Base-by-base conservation (phyloP, 371 early-diverging fungal species). In the Syncephalastrum contaminatum region DNA sequence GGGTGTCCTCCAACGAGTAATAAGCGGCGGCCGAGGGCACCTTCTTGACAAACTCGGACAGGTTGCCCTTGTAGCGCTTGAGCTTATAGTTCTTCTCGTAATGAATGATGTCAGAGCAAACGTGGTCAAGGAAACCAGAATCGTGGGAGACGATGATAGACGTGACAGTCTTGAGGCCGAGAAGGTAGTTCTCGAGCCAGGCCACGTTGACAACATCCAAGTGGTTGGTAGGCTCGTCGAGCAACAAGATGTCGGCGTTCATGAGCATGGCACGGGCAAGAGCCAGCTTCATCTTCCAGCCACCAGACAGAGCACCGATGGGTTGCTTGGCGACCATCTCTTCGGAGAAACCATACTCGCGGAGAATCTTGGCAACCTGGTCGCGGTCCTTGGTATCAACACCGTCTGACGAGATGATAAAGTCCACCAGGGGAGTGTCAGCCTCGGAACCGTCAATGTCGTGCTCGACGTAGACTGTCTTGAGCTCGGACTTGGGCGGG, bases 161-260 rank as follows among this genome's bases (percentile, higher is more conserved):
- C 14, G 93, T 93, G 51, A 90, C 81, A 51, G 87, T 82, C 53
- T 82, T 81, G 56, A 85, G 80, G 51, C 81, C 75, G 56, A 77
- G 73, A 22, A 93, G 81, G 64, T 89, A 89, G 66, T 90, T 82
- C 63, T 91, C 90, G 21, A 95, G 72, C 92, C 91, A 95, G 25
- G 82, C 83, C 52, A 90, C 86, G 69, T 91, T 90, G 53, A 69
- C 75, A 42, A 84, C 87, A 70, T 95, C 94, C 84, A 94, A 77
- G 73, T 93, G 93, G 75, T 94, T 93, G 43, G 95, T 94, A 47
- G 95, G 95, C 74, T 95, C 95, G 72, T 95, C 95, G 56, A 95
- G 71, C 47, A 95, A 70, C 57, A 95, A 71, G 56, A 95, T 87
- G 66, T 93, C 92, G 18, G 94, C 92, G 43, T 90, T 85, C 72